Evolutionary conservation across 345 rosid species (phyloP), one percentile per base, ranked within the genome.

Genomic region (Pseudoturritis turrita): DNA sequence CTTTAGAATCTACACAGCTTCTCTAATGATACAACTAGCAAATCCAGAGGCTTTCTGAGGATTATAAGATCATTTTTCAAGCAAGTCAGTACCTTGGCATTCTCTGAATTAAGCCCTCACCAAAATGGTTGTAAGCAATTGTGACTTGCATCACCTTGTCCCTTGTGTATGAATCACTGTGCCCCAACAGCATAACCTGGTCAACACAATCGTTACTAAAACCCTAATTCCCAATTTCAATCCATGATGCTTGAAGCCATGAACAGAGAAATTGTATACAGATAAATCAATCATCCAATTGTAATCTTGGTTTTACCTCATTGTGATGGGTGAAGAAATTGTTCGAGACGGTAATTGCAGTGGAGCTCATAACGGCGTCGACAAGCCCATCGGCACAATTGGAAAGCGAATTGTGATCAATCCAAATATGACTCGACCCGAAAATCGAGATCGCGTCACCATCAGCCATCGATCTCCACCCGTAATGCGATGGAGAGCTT

Each of bases 141-240:
- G 99, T 96, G 23, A 87, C 99, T 72, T 91, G 98, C 99, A 95
- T 95, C 62, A 64, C 82, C 89, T 89, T 95, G 80, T 95, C 99
- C 64, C 90, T 88, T 2, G 82, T 82, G 61, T 92, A 92, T 1
- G 99, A 86, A 71, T 96, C 95, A 76, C 99, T 96, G 47, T 96
- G 99, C 18, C 99, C 99, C 82, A 96, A 75, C 22, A 96, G 73
- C 94, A 96, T 96, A 60, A 92, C 99, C 96, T 91, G 65, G 1
- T 35, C 4, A 45, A 55, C 62, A 53, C 29, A 36, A 28, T 50
- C 22, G 10, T 60, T 21, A 68, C 44, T 49, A 23, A 43, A 72
- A 44, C 64, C 56, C 57, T 23, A 72, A 58, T 33, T 45, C 57
- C 47, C 1, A 65, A 65, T 35, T 33, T 36, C 52, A 62, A 22